These are phyloP conservation scores for Hirsutella minnesotensis DNA, from an alignment of 2,329 filamentous ascomycete species.

Conservation along the genomic window DNA sequence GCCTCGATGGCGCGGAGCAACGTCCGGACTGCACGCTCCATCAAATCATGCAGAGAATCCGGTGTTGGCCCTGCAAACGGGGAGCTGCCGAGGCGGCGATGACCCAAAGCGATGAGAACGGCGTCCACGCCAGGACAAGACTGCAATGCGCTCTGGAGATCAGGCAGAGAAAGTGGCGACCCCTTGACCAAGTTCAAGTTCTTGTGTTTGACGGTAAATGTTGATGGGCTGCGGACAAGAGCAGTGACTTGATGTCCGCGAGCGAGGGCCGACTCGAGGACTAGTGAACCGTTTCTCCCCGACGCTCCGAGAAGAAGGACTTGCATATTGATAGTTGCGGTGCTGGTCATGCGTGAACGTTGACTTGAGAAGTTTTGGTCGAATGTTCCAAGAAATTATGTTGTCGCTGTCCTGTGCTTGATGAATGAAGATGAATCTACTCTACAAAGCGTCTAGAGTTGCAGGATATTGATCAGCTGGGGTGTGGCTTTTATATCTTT, in stretches of 20 bases:
- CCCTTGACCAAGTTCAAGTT: neutral
- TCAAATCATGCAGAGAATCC: neutral
- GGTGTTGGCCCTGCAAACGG: neutral
- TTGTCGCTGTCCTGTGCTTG: too few relatives aligned
- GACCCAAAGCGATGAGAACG: neutral
- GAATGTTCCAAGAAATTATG: too few relatives aligned
- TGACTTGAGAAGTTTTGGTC: too few relatives aligned
- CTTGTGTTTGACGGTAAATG: slow-evolving; percentile 9
- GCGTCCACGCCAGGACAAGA: neutral
- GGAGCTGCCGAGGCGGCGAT: neutral
- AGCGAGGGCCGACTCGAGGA: slow-evolving; percentile 26
- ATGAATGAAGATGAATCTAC: too few relatives aligned
- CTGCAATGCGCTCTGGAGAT: neutral
- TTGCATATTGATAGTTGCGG: neutral
- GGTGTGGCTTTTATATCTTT: too few relatives aligned
- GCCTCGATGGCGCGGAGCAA: neutral
- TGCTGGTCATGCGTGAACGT: too few relatives aligned
- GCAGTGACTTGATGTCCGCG: slow-evolving; percentile 30
- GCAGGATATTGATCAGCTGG: too few relatives aligned
- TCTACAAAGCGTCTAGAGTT: too few relatives aligned
- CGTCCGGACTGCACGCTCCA: neutral
- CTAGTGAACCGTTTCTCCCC: slow-evolving; percentile 20
- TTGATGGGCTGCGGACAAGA: slow-evolving; percentile 27
- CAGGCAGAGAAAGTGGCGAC: neutral
- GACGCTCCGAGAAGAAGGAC: neutral